Conservation (phyloP, 192 early-diverging fungal species). For the Coemansia sp. region DNA sequence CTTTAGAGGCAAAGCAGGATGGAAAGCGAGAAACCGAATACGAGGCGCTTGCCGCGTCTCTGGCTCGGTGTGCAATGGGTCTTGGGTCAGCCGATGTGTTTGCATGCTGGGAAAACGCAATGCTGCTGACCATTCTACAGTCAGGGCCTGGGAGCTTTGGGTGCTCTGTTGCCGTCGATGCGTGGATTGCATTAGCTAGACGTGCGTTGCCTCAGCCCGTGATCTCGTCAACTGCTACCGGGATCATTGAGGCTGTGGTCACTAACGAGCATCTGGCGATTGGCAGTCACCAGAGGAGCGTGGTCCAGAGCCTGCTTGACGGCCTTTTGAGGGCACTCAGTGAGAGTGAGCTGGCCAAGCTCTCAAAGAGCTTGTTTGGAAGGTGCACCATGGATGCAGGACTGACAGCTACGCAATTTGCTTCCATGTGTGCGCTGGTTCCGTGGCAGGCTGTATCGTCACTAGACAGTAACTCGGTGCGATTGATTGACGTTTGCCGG, state of each 20-base stretch:
- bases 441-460: not conserved
- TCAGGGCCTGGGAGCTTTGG: constrained; percentile 12
- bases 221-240: constrained; percentile 2
- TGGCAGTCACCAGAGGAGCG: not conserved
- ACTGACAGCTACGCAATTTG: too few species aligned
- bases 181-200: constrained; percentile 19
- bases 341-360: not conserved
- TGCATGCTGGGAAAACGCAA: constrained; percentile 17
- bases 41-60: not conserved
- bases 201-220: constrained; percentile 1
- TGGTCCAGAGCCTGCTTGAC: constrained; percentile 1
- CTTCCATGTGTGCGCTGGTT: not conserved
- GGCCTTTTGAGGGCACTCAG: not conserved
- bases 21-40: not conserved
- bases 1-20: not conserved
- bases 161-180: constrained; percentile 10
- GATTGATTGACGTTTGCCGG: too few species aligned
- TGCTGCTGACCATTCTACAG: constrained; percentile 5
- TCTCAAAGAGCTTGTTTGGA: not conserved
- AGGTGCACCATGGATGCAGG: too few species aligned
- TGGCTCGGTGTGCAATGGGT: constrained; percentile 11
- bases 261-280: not conserved
- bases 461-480: too few species aligned
- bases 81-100: constrained; percentile 10
- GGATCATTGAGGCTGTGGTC: constrained; percentile 3